phyloP scores from a whole-genome alignment of 768 basidiomycete species.

The Boletus subparvulus region DNA sequence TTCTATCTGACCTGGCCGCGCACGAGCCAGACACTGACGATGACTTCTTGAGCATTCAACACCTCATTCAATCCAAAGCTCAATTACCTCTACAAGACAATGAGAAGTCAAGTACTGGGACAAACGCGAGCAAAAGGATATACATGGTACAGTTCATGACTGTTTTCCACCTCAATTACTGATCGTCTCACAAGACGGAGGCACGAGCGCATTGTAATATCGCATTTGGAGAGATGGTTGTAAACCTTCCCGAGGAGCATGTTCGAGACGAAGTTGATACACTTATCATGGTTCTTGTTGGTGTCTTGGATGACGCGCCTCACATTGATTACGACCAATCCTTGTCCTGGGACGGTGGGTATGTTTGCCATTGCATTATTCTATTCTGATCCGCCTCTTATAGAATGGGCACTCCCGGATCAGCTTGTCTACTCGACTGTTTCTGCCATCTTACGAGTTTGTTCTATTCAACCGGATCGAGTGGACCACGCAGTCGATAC shows the following conservation, averaged over 20 bases:
- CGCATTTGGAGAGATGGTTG: slow-evolving; percentile 77
- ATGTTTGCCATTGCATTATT: background rate
- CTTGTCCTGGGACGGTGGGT: slow-evolving; percentile 76
- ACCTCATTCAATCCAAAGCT: slow-evolving; percentile 62
- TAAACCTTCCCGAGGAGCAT: slow-evolving; percentile 57
- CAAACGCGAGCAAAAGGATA: slow-evolving; percentile 27
- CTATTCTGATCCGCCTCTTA: background rate
- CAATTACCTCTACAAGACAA: slow-evolving; percentile 38
- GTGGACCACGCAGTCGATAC: slow-evolving; percentile 52
- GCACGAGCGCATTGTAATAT: slow-evolving; percentile 77
- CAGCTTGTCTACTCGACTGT: slow-evolving; percentile 79
- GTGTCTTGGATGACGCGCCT: slow-evolving; percentile 70
- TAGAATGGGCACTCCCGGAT: slow-evolving; percentile 87
- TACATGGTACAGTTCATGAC: slow-evolving; percentile 54
- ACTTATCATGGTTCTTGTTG: slow-evolving; percentile 59
- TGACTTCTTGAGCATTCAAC: slow-evolving; percentile 47
- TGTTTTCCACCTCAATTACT: background rate
- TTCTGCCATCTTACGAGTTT: slow-evolving; percentile 69
- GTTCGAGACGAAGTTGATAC: slow-evolving; percentile 51
- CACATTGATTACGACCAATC: slow-evolving; percentile 75
- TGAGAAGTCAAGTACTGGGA: slow-evolving; percentile 12
- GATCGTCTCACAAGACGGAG: slow-evolving; percentile 48
- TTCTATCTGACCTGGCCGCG: slow-evolving; percentile 71
- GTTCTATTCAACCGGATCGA: slow-evolving; percentile 51
- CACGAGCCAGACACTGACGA: slow-evolving; percentile 51